Evolutionary conservation across 495 filamentous ascomycete species (phyloP).

Genomic region (Aspergillus nidulans): DNA sequence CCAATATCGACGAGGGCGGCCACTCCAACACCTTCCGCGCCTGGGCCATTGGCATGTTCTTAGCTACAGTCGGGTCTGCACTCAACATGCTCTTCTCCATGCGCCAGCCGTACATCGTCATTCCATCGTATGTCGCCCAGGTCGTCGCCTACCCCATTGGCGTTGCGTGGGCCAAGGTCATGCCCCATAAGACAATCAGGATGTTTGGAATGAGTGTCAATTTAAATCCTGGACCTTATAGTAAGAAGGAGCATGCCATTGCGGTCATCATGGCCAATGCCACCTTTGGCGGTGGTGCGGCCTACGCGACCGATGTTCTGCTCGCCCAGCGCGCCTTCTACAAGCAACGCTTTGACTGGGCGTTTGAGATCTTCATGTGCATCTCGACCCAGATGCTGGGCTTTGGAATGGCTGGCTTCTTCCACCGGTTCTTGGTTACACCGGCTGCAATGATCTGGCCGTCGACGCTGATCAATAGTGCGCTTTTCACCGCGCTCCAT

Average conservation of each 20-base stretch:
- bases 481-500: conserved; percentile 68
- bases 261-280: conserved; percentile 66
- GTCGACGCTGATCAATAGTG: conserved; percentile 55
- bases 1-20: conserved; percentile 60
- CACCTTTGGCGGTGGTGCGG: conserved; percentile 48
- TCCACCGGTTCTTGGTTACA: conserved; percentile 56
- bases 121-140: conserved; percentile 65
- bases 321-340: conserved; percentile 65
- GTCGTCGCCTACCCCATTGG: conserved; percentile 67
- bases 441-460: conserved; percentile 75
- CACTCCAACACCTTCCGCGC: conserved; percentile 66
- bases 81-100: conserved; percentile 71
- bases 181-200: conserved; percentile 50
- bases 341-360: conserved; percentile 60
- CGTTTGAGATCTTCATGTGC: conserved; percentile 62
- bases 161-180: conserved; percentile 46
- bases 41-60: conserved; percentile 64
- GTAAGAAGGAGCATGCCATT: conserved; percentile 71
- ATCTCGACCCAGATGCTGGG: conserved; percentile 69
- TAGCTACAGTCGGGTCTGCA: conserved; percentile 61
- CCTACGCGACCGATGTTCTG: conserved; percentile 65
- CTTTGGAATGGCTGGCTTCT: conserved; percentile 68
- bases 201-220: conserved; percentile 53
- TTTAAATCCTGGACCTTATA: conserved; percentile 68
- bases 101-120: conserved; percentile 59